These are phyloP conservation scores for Cocos nucifera DNA, from an alignment of 176 grass and related monocot species.

Conservation along the genomic window DNA sequence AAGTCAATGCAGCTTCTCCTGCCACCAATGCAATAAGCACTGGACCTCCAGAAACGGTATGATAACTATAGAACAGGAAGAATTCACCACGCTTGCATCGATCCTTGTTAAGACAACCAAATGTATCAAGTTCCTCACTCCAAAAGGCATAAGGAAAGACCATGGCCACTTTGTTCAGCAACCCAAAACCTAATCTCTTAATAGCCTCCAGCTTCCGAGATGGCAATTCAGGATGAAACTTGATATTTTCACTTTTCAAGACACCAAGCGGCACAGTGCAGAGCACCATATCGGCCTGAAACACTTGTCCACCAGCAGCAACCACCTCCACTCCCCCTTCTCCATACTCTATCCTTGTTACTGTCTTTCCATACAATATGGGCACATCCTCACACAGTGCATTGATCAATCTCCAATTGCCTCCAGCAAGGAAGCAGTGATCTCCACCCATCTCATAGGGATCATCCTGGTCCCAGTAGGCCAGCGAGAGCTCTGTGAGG, in stretches of 20 bases:
- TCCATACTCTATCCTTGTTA: slow-evolving; percentile 54
- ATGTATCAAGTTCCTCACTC: slow-evolving; percentile 83
- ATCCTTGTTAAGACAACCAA: slow-evolving; percentile 84
- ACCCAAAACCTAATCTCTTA: slow-evolving; percentile 66
- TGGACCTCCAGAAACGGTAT: slow-evolving; percentile 77
- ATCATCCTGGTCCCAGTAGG: slow-evolving; percentile 90
- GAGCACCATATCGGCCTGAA: slow-evolving; percentile 71
- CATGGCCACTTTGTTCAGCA: slow-evolving; percentile 94
- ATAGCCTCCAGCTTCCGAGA: slow-evolving; percentile 54
- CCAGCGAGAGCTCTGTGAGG: slow-evolving; percentile 65
- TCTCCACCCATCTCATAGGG: slow-evolving; percentile 88
- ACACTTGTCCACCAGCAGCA: slow-evolving; percentile 58
- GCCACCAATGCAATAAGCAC: slow-evolving; percentile 87
- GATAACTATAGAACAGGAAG: slow-evolving; percentile 92
- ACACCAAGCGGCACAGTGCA: slow-evolving; percentile 88
- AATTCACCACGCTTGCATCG: slow-evolving; percentile 72
- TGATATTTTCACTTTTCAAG: slow-evolving; percentile 44
- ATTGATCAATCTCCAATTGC: slow-evolving; percentile 57
- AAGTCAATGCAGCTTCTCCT: slow-evolving; percentile 72
- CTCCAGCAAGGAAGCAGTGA: slow-evolving; percentile 87
- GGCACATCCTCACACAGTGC: slow-evolving; percentile 68
- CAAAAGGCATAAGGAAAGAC: slow-evolving; percentile 84
- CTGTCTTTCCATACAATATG: slow-evolving; percentile 61
- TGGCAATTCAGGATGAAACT: slow-evolving; percentile 72
- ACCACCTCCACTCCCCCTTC: slow-evolving; percentile 41